Percentiles rank a stretch among this genome's conserved stretches.
These are phyloP conservation scores for Bacidia gigantensis DNA, from an alignment of 495 filamentous ascomycete genomes.

Conservation along the genomic window DNA sequence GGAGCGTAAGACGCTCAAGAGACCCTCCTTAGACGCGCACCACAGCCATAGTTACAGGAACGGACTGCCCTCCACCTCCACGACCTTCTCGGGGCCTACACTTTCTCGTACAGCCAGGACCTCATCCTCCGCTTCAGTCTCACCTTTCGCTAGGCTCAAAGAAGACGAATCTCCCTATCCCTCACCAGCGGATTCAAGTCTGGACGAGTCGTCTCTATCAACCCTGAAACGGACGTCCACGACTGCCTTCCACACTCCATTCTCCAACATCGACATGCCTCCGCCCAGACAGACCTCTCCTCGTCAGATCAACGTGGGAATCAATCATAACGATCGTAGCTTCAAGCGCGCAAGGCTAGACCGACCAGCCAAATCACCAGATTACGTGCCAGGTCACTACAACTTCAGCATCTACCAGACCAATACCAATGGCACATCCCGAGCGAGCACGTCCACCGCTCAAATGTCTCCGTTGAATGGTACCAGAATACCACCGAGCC, in stretches of 20 bases:
- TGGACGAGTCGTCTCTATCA: slow-evolving; percentile 10
- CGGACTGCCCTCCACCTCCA: not conserved
- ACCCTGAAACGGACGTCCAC: not conserved
- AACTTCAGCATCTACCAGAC: not conserved
- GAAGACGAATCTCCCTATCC: slow-evolving; percentile 12
- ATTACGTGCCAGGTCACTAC: not conserved
- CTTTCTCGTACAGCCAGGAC: slow-evolving; percentile 1
- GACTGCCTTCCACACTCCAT: not conserved
- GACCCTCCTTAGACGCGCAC: not conserved
- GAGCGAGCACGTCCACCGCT: not conserved
- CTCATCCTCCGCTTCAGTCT: not conserved
- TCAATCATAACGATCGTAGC: not conserved
- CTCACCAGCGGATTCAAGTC: slow-evolving; percentile 15
- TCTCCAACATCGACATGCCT: slow-evolving; percentile 12
- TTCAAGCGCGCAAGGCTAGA: not conserved
- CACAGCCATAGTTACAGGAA: not conserved
- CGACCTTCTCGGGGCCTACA: not conserved
- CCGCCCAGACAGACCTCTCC: slow-evolving; percentile 12
- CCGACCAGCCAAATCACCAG: not conserved
- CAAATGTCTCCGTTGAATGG: not conserved
- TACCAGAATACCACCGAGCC: not conserved
- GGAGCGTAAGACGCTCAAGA: not conserved
- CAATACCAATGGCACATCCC: not conserved
- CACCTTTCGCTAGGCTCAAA: not conserved
- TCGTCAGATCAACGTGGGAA: not conserved